Percentiles rank a stretch among this genome's conserved stretches.
These are phyloP conservation scores for Pythium plurisporium DNA, from an alignment of 352 stramenopile genomes.

Conservation along the genomic window DNA sequence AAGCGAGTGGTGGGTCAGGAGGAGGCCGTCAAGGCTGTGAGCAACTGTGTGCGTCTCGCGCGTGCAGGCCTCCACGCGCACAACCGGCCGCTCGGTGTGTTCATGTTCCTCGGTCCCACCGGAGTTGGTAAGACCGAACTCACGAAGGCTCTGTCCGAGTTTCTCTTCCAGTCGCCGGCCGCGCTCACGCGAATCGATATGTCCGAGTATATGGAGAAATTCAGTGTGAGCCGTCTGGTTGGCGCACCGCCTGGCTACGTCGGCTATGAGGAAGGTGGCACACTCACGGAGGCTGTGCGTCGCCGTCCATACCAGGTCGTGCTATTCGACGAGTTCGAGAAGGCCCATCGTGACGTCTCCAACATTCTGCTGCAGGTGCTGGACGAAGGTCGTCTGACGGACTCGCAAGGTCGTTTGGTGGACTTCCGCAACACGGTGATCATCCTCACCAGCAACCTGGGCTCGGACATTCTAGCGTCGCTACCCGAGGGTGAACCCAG, in stretches of 20 bases:
- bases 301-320: conserved; percentile 96
- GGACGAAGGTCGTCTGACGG: conserved; percentile 97
- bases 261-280: conserved; percentile 92
- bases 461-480: conserved; percentile 76
- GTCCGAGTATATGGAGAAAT: conserved; percentile 97
- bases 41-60: conserved; percentile 89
- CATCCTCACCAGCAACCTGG: conserved; percentile 97
- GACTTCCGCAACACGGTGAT: conserved; percentile 97
- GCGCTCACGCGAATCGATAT: conserved; percentile 96
- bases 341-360: conserved; percentile 94
- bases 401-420: conserved; percentile 93
- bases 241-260: conserved; percentile 95
- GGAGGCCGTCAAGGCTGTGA: conserved; percentile 87
- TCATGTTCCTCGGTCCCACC: conserved; percentile 95
- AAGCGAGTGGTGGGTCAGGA: conserved; percentile 93
- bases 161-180: conserved; percentile 92
- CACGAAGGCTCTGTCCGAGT: conserved; percentile 95
- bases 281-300: conserved; percentile 95
- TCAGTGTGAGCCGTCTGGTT: conserved; percentile 91
- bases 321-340: conserved; percentile 98
- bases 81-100: conserved; percentile 90
- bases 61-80: conserved; percentile 85
- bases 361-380: conserved; percentile 96
- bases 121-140: conserved; percentile 95
- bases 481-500: conserved; percentile 60